Percentiles rank a stretch among this genome's conserved stretches.
Evolutionary conservation across 768 basidiomycete species (phyloP).

Genomic region (Calocybe indica): DNA sequence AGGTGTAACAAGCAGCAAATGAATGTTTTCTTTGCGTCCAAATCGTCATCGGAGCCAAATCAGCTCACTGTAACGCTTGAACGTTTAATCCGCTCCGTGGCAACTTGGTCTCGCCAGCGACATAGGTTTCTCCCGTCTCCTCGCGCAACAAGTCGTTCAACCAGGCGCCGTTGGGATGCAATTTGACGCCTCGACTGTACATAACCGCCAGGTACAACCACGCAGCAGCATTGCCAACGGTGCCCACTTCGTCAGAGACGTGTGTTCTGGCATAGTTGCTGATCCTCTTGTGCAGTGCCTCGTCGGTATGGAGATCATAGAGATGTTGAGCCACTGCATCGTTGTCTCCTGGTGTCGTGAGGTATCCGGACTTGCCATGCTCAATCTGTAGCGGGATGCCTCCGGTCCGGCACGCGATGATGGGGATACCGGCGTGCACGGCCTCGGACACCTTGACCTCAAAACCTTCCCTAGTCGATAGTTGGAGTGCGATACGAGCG

Average conservation of each 20-base stretch:
- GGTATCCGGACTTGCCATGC: constrained; percentile 83
- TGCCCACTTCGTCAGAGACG: constrained; percentile 80
- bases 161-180: constrained; percentile 80
- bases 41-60: too few relatives aligned
- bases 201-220: constrained; percentile 71
- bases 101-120: constrained; percentile 60
- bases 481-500: constrained; percentile 83
- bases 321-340: constrained; percentile 70
- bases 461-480: constrained; percentile 92
- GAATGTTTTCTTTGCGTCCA: too few relatives aligned
- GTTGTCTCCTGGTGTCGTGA: constrained; percentile 76
- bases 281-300: constrained; percentile 56
- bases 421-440: constrained; percentile 84
- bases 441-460: constrained; percentile 97
- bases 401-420: constrained; percentile 81
- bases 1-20: too few relatives aligned
- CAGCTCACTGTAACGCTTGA: too few relatives aligned
- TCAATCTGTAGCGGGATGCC: constrained; percentile 92
- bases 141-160: constrained; percentile 74
- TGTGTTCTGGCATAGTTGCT: constrained; percentile 66
- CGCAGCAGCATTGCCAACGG: constrained; percentile 70
- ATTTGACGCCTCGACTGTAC: constrained; percentile 70
- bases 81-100: constrained; percentile 52
- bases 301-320: constrained; percentile 73
- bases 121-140: constrained; percentile 70